Evolutionary conservation across 2,329 filamentous ascomycete species (phyloP).

Genomic region (Aspergillus carbonarius): DNA sequence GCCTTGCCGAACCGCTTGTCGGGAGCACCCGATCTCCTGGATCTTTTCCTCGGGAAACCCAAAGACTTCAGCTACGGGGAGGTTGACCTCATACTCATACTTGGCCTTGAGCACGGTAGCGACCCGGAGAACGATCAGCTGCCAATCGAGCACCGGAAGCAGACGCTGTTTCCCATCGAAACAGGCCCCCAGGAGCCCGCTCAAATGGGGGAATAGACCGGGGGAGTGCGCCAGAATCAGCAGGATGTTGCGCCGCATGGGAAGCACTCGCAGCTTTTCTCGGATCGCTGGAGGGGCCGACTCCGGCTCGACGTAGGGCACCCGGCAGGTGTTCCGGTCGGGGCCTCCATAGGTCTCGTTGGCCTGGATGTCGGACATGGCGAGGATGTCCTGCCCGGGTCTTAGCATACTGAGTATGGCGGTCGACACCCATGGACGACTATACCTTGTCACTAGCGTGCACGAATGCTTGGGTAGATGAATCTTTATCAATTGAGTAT

Average conservation of each 20-base stretch:
- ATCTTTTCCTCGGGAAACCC: constrained; percentile 11
- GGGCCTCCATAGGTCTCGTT: neutral
- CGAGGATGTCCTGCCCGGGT: no score
- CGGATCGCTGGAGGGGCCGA: constrained; percentile 4
- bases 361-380: no score
- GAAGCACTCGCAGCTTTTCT: neutral
- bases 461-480: no score
- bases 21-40: constrained; percentile 1
- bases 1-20: neutral
- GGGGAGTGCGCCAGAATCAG: constrained; percentile 4
- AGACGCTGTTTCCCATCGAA: constrained; percentile 11
- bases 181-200: constrained; percentile 7
- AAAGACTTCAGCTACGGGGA: constrained; percentile 6
- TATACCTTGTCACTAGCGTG: no score
- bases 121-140: constrained; percentile 13
- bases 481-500: no score
- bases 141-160: constrained; percentile 11
- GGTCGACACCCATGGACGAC: no score
- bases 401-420: no score
- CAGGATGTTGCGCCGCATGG: constrained; percentile 14
- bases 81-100: constrained; percentile 12
- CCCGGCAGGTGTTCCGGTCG: constrained; percentile 4
- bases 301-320: constrained; percentile 8
- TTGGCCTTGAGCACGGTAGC: constrained; percentile 4
- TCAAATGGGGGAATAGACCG: constrained; percentile 9